Evolutionary conservation across 2,329 filamentous ascomycete species (phyloP).

Genomic region (Calonectria pseudoturangicola): DNA sequence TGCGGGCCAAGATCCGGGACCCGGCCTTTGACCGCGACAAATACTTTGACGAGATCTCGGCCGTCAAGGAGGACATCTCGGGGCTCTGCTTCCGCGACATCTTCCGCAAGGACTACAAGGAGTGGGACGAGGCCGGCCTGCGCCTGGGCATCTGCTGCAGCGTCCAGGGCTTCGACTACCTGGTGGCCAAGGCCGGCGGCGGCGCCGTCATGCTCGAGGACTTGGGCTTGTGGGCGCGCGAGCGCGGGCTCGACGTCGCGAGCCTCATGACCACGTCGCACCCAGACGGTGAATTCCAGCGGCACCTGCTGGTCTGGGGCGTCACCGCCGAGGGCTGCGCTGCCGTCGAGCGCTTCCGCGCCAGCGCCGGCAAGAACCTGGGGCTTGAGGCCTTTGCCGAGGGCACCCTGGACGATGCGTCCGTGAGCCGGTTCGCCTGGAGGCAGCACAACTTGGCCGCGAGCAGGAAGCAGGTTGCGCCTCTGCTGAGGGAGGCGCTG

Average conservation of each 20-base stretch:
- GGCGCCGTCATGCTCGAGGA: slow-evolving; percentile 67
- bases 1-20: slow-evolving; percentile 70
- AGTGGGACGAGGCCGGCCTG: slow-evolving; percentile 77
- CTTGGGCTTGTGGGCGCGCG: slow-evolving; percentile 72
- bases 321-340: slow-evolving; percentile 68
- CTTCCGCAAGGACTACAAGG: slow-evolving; percentile 89
- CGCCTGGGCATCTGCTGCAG: slow-evolving; percentile 81
- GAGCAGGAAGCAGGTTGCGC: slow-evolving; percentile 82
- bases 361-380: slow-evolving; percentile 67
- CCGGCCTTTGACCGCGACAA: slow-evolving; percentile 68
- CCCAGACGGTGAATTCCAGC: slow-evolving; percentile 72
- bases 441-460: slow-evolving; percentile 76
- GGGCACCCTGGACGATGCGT: slow-evolving; percentile 65
- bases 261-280: slow-evolving; percentile 82
- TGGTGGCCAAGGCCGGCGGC: slow-evolving; percentile 72
- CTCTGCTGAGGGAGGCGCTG: slow-evolving; percentile 77
- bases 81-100: slow-evolving; percentile 78
- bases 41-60: slow-evolving; percentile 76
- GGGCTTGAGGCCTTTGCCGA: slow-evolving; percentile 73
- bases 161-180: slow-evolving; percentile 77
- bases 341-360: slow-evolving; percentile 74
- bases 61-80: slow-evolving; percentile 81
- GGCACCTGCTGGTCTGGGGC: slow-evolving; percentile 82
- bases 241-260: slow-evolving; percentile 76
- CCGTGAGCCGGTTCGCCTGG: slow-evolving; percentile 77